Conservation (phyloP, 306 rosid species). For the Medicago ruthenica region DNA sequence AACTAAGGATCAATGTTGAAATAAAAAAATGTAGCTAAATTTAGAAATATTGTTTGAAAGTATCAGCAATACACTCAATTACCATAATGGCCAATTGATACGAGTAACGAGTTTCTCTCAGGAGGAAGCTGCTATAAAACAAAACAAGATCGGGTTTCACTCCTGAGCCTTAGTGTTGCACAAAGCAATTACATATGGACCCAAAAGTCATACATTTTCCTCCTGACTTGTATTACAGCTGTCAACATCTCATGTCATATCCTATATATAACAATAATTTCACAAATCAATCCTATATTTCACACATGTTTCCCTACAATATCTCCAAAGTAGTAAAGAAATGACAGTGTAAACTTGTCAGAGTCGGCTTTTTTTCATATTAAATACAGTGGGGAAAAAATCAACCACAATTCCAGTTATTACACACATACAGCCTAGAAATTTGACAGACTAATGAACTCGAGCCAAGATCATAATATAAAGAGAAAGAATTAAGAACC, state of each 20-base stretch:
- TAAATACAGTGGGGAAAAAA: not conserved
- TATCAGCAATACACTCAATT: conserved; percentile 33
- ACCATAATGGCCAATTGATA: conserved; percentile 33
- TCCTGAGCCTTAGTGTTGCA: not conserved
- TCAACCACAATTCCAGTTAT: not conserved
- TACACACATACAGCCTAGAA: too few relatives aligned
- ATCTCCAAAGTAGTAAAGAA: too few relatives aligned
- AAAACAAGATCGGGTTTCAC: conserved; percentile 34
- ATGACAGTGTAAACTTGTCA: not conserved
- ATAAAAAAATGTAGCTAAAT: conserved; percentile 4
- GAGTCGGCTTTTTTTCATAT: not conserved
- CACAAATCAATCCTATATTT: too few relatives aligned
- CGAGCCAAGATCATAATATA: not conserved
- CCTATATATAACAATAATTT: too few relatives aligned
- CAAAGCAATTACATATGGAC: too few relatives aligned
- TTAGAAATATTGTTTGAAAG: not conserved
- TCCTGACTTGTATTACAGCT: too few relatives aligned
- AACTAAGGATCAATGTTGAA: conserved; percentile 7
- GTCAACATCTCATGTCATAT: too few relatives aligned
- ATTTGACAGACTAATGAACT: not conserved
- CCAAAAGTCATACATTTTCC: not conserved
- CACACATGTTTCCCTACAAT: too few relatives aligned
- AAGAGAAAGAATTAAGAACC: not conserved
- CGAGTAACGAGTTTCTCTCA: not conserved
- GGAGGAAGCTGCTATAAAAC: conserved; percentile 40